phyloP scores from a whole-genome alignment of 305 asterid species.

The Solanum hybrid region DNA sequence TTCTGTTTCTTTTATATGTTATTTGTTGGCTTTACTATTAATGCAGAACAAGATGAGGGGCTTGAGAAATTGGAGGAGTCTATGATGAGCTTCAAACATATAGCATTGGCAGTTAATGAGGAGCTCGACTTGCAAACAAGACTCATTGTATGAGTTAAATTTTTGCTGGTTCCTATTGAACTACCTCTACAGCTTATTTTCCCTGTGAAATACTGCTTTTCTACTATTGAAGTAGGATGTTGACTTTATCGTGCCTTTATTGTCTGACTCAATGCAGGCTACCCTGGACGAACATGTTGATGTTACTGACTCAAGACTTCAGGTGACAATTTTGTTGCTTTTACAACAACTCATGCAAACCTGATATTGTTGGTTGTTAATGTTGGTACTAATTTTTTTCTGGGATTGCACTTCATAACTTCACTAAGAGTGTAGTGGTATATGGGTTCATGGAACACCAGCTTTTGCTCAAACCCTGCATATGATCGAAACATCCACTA shows the following conservation, averaged over 20 bases:
- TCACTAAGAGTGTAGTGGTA: background rate
- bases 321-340: constrained; percentile 28
- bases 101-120: constrained; percentile 52
- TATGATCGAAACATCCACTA: background rate
- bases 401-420: background rate
- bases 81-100: constrained; percentile 47
- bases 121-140: constrained; percentile 47
- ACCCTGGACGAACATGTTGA: constrained; percentile 74
- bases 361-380: background rate
- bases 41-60: constrained; percentile 56
- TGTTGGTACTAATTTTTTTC: background rate
- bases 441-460: background rate
- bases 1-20: background rate
- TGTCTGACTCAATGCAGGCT: constrained; percentile 40
- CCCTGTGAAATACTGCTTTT: background rate
- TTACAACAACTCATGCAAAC: background rate
- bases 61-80: constrained; percentile 54
- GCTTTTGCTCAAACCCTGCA: background rate
- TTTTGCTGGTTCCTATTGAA: background rate
- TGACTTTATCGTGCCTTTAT: constrained; percentile 9
- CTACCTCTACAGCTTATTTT: background rate
- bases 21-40: background rate
- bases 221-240: background rate
- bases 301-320: constrained; percentile 67
- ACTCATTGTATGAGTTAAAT: constrained; percentile 34